A percentile compares a stretch with the other conserved stretches of the same genome.
phyloP scores from a whole-genome alignment of 2,329 filamentous ascomycete species.

The Cordyceps farinosa region DNA sequence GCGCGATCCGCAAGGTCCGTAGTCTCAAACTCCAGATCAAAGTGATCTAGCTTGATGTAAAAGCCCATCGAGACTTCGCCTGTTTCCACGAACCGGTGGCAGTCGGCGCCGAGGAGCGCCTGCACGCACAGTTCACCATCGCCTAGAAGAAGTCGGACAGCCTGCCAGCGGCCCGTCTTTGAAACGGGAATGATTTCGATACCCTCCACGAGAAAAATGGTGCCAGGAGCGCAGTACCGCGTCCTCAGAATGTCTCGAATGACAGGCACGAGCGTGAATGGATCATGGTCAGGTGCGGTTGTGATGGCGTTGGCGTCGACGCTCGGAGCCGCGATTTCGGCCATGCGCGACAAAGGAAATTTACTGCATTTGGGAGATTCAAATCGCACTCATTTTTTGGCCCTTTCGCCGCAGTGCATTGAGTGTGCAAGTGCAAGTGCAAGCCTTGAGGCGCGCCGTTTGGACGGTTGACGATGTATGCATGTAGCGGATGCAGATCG shows the following conservation, averaged over 20 bases:
- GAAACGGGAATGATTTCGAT: slow-evolving; percentile 38
- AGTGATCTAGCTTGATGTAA: slow-evolving; percentile 45
- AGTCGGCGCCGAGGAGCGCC: slow-evolving; percentile 42
- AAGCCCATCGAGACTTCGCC: slow-evolving; percentile 45
- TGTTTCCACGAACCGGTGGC: slow-evolving; percentile 46
- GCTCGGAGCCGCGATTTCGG: slow-evolving; percentile 18
- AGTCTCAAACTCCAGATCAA: slow-evolving; percentile 33
- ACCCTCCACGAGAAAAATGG: slow-evolving; percentile 49
- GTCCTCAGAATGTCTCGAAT: slow-evolving; percentile 49
- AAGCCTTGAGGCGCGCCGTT: not conserved
- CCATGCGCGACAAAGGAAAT: slow-evolving; percentile 19
- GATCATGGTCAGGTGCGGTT: slow-evolving; percentile 22
- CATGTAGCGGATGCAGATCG: slow-evolving; percentile 2
- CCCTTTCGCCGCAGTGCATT: not conserved
- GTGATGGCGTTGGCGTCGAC: slow-evolving; percentile 29
- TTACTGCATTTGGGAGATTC: not conserved
- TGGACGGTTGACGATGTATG: slow-evolving; percentile 6
- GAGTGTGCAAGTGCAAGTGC: not conserved
- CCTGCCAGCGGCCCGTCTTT: slow-evolving; percentile 37
- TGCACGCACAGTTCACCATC: slow-evolving; percentile 55
- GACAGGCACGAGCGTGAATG: slow-evolving; percentile 35
- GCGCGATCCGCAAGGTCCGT: slow-evolving; percentile 17
- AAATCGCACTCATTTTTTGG: too few relatives aligned
- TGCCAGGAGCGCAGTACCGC: slow-evolving; percentile 43
- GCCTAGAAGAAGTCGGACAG: slow-evolving; percentile 46